These are phyloP conservation scores for Pholiota microspora DNA, from an alignment of 768 basidiomycete genomes.

Conservation along the genomic window DNA sequence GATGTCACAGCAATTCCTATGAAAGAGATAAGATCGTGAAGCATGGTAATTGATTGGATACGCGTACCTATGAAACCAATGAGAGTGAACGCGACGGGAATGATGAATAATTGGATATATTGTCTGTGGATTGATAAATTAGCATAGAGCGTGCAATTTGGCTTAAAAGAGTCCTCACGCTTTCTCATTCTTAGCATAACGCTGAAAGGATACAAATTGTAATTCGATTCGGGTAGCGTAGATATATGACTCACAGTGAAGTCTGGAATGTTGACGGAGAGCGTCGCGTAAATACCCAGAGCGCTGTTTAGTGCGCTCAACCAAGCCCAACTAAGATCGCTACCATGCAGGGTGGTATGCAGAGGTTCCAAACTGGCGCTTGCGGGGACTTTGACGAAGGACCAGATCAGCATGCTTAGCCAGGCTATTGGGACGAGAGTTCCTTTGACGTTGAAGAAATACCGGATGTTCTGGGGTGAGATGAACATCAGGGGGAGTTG, in stretches of 20 bases:
- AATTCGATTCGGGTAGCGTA: neutral
- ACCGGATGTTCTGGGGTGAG: slow-evolving; percentile 75
- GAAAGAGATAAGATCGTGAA: neutral
- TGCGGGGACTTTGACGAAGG: slow-evolving; percentile 65
- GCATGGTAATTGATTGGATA: neutral
- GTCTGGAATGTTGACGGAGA: slow-evolving; percentile 82
- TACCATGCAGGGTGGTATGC: slow-evolving; percentile 50
- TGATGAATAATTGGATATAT: slow-evolving; percentile 72
- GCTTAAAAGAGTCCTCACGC: slow-evolving; percentile 38
- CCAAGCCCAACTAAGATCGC: slow-evolving; percentile 73
- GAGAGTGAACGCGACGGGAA: slow-evolving; percentile 75
- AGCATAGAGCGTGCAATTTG: neutral
- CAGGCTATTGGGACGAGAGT: slow-evolving; percentile 63
- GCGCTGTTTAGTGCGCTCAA: slow-evolving; percentile 74
- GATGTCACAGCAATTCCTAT: slow-evolving; percentile 74
- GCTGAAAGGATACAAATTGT: slow-evolving; percentile 28
- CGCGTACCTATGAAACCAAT: slow-evolving; percentile 62
- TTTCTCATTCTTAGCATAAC: slow-evolving; percentile 70
- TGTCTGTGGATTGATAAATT: slow-evolving; percentile 39
- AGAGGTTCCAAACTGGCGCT: slow-evolving; percentile 55
- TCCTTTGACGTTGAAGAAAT: slow-evolving; percentile 71
- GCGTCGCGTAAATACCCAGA: slow-evolving; percentile 69
- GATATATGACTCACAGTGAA: slow-evolving; percentile 49
- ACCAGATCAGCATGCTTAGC: slow-evolving; percentile 78
- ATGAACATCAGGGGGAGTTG: slow-evolving; percentile 76